phyloP scores from a whole-genome alignment of 441 rosid species.

The Adansonia madagascariensis region DNA sequence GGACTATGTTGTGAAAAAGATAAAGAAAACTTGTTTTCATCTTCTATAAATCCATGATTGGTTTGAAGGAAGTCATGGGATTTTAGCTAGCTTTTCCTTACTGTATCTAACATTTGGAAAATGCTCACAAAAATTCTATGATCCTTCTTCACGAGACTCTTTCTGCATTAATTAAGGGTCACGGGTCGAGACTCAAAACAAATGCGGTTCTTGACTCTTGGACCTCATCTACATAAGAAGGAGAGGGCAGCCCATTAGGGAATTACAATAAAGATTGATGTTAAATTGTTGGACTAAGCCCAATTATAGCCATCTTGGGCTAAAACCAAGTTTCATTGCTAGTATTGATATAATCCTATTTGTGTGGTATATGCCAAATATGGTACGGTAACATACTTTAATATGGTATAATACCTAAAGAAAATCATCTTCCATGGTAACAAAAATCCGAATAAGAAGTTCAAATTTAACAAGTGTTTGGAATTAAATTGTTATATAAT shows the following conservation, averaged over 20 bases:
- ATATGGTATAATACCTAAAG: background rate
- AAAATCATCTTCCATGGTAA: background rate
- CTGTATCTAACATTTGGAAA: slow-evolving; percentile 26
- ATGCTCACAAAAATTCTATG: slow-evolving; percentile 22
- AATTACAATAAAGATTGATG: background rate
- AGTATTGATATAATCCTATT: no score
- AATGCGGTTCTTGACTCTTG: no score
- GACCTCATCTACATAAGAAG: background rate
- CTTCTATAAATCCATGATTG: background rate
- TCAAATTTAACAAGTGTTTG: background rate
- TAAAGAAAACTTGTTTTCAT: background rate
- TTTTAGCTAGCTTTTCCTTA: no score
- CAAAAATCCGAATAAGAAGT: background rate
- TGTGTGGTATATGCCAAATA: no score
- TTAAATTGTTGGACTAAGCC: background rate
- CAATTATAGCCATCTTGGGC: background rate
- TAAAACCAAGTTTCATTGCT: background rate
- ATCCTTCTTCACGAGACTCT: slow-evolving; percentile 26
- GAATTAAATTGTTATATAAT: background rate
- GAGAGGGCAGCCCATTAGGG: background rate
- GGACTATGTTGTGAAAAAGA: background rate
- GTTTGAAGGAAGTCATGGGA: no score
- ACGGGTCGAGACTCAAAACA: no score
- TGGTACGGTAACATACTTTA: background rate
- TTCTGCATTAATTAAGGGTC: background rate